Conservation (phyloP, 1,284 basidiomycete species). For the Malassezia equina region DNA sequence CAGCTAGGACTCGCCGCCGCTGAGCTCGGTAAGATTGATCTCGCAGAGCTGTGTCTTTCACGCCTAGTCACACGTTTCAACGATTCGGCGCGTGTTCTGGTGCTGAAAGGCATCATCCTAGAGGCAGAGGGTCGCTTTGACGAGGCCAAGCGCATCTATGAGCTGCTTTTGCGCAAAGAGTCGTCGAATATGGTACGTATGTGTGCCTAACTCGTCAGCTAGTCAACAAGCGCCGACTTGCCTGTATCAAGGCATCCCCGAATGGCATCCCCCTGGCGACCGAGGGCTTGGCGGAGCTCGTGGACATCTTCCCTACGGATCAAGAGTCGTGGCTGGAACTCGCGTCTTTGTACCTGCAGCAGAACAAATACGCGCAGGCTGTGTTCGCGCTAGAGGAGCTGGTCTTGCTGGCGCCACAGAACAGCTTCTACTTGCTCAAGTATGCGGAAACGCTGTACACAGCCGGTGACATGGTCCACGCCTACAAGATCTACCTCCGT, state of each 20-base stretch:
- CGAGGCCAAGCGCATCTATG: slow-evolving; percentile 61
- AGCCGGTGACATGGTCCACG: slow-evolving; percentile 54
- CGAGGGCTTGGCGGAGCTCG: slow-evolving; percentile 64
- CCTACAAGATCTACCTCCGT: slow-evolving; percentile 40
- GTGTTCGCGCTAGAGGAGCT: slow-evolving; percentile 69
- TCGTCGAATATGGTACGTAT: slow-evolving; percentile 64
- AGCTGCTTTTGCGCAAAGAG: slow-evolving; percentile 59
- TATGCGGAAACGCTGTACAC: slow-evolving; percentile 81
- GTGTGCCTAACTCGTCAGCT: slow-evolving; percentile 52
- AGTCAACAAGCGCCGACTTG: slow-evolving; percentile 72
- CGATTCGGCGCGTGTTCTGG: slow-evolving; percentile 67
- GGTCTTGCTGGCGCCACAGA: slow-evolving; percentile 70
- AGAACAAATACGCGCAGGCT: slow-evolving; percentile 58
- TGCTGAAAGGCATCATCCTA: slow-evolving; percentile 73
- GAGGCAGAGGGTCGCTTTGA: slow-evolving; percentile 57
- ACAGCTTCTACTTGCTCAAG: slow-evolving; percentile 68
- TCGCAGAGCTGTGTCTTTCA: slow-evolving; percentile 69
- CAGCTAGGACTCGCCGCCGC: slow-evolving; percentile 76
- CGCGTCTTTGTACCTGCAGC: slow-evolving; percentile 72
- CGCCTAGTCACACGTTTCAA: slow-evolving; percentile 65
- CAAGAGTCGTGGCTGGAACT: slow-evolving; percentile 85
- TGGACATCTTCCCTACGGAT: slow-evolving; percentile 89
- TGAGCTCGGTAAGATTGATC: slow-evolving; percentile 65
- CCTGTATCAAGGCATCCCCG: slow-evolving; percentile 51
- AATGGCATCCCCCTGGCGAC: slow-evolving; percentile 55